Evolutionary conservation across 108 stramenopile species (phyloP), one percentile per base, ranked within the genome.

Genomic region (Nitzschia sp.): DNA sequence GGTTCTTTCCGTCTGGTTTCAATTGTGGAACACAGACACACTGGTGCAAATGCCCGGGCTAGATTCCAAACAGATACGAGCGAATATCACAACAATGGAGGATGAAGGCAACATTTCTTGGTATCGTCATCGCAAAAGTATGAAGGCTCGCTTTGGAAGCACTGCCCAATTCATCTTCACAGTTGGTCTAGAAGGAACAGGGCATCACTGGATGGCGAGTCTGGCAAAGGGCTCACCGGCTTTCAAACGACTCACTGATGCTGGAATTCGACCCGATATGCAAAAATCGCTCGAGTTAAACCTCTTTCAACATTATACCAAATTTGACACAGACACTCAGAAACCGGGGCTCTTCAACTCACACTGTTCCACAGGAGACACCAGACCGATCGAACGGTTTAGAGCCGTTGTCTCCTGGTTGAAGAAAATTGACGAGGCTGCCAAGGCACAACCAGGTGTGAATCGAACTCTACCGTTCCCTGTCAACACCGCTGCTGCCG

Each of bases 181-280:
- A 24, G 25, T 69, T 15, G 69, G 69, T n/a, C 69, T 69, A 20
- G 69, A 69, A 29, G 69, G 69, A 40, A 59, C 69, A 5, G 69
- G 69, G 0, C 69, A 69, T 55, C 69, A 69, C 38, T 60, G 58
- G 26, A 58, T 69, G 69, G 25, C 15, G 34, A 48, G 15, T 21
- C 3, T 66, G 10, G 9, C 10, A 10, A 54, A 53, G 8, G 7
- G 40, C 2, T 34, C 52, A 11, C 65, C 51, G 9, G 63, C 63
- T 6, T 29, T 51, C 2, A 7, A 22, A 50, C 1, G 15, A 0
- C 42, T 64, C 0, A 51, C 1, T 48, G 3, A n/a, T 14, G 29
- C 14, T 21, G 41, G 41, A 5, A 3, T 60, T 42, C 10, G 41
- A 7, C 34, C 25, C 6, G 7, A 14, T 3, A 40, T 40, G 59